Evolutionary conservation across 2,329 filamentous ascomycete genomes (phyloP), one percentile per base, ranked within the genome.

Genomic region (Aspergillus sojae): DNA sequence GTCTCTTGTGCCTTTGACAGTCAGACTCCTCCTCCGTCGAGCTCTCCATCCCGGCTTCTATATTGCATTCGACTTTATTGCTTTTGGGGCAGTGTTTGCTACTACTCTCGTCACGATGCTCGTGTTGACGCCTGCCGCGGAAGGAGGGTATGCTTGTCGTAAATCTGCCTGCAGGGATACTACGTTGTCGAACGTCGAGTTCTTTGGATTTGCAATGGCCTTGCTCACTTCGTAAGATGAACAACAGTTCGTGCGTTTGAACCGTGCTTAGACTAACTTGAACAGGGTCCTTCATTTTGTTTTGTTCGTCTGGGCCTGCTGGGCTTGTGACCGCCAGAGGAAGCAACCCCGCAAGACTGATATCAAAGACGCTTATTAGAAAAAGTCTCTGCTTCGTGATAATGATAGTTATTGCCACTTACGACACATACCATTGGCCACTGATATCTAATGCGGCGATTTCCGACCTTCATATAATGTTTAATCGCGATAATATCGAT

Each of bases 251-350:
- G 0, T 16, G 12, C n/a, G 2, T 4, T 39, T 55, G 28, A 4
- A 7, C 3, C 3, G 5, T 26, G 1, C 30, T 39, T 4, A 16
- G 2, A 28, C 32, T 39, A 7, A 39, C 34, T 16, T 21, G 5
- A 10, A 23, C 11, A 55, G 52, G 10, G 32, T 55, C 4, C 34
- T 55, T 16, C 45, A 59, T 59, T 52, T 52, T 36, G 9, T 50
- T 36, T 23, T 52, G 45, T 52, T 59, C 26, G 57, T 59, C 32
- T 59, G 57, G 57, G 57, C 57, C 21, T 59, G 57, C 23, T 59
- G 57, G 45, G 57, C 21, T 14, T 59, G 57, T 41, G n/a, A 50
- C 21, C 32, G 28, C 16, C 16, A 19, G 5, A 16, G 52, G 14
- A 55, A 55, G 26, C 19, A 26, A 16, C 3, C 52, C 26, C 32